phyloP scores from a whole-genome alignment of 2,329 filamentous ascomycete genomes.

The Calonectria pseudoturangicola region DNA sequence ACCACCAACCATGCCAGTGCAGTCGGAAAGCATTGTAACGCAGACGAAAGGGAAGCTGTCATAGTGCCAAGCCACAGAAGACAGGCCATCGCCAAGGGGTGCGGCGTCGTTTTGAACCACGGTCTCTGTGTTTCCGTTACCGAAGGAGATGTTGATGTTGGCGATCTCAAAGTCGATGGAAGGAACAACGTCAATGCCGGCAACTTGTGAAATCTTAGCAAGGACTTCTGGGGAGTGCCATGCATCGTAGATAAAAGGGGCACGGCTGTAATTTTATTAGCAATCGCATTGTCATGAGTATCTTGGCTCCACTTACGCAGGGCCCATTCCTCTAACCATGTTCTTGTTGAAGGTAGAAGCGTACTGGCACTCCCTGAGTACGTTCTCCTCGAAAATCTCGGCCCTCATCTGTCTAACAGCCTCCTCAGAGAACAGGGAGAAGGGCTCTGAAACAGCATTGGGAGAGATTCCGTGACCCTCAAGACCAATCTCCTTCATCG shows the following conservation, averaged over 20 bases:
- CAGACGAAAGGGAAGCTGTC: constrained; percentile 82
- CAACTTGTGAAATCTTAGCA: constrained; percentile 69
- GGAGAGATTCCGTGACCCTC: constrained; percentile 75
- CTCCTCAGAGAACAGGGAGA: constrained; percentile 76
- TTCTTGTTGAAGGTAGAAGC: constrained; percentile 67
- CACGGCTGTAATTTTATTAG: constrained; percentile 59
- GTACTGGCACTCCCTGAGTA: constrained; percentile 74
- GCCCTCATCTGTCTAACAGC: constrained; percentile 77
- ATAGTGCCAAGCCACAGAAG: constrained; percentile 78
- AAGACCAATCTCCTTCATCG: constrained; percentile 78
- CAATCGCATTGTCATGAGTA: accelerated
- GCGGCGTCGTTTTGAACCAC: constrained; percentile 64
- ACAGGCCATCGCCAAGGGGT: constrained; percentile 52
- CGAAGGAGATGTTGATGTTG: constrained; percentile 72
- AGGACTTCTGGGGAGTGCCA: constrained; percentile 67
- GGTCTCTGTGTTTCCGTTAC: constrained; percentile 64
- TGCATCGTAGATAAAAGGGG: constrained; percentile 77
- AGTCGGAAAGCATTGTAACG: constrained; percentile 79
- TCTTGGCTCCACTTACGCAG: constrained; percentile 64
- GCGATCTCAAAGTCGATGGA: constrained; percentile 73
- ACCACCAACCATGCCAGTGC: constrained; percentile 77
- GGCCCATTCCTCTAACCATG: constrained; percentile 69
- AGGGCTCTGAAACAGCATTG: constrained; percentile 78
- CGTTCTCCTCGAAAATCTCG: constrained; percentile 75
- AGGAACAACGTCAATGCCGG: constrained; percentile 72